Conservation (phyloP, 108 stramenopile species). For the Chaetoceros muelleri region DNA sequence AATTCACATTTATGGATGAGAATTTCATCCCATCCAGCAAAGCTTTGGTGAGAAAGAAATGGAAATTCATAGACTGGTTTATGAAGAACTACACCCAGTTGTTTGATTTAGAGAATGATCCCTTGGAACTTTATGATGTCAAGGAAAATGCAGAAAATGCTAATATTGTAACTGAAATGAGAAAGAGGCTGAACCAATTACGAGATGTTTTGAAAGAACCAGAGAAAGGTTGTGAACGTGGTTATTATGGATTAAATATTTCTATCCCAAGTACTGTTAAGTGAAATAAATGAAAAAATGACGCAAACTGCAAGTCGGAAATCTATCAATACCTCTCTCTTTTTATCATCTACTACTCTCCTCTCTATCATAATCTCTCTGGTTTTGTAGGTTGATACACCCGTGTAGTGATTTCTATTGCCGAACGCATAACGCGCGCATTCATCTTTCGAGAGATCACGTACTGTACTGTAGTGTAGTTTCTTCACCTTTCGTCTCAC, state of each 20-base stretch:
- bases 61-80: conserved; percentile 68
- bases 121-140: conserved; percentile 61
- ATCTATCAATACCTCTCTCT: too few species aligned
- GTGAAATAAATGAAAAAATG: too few species aligned
- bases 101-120: conserved; percentile 66
- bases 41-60: conserved; percentile 43
- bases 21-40: background rate
- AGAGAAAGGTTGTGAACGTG: background rate
- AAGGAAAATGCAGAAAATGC: conserved; percentile 12
- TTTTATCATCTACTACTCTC: too few species aligned
- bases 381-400: too few species aligned
- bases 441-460: too few species aligned
- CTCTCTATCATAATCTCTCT: too few species aligned
- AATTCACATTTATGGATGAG: conserved; percentile 22
- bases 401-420: too few species aligned
- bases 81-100: conserved; percentile 63
- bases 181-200: background rate
- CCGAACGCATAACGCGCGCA: too few species aligned
- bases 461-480: too few species aligned
- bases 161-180: background rate
- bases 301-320: too few species aligned
- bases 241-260: too few species aligned
- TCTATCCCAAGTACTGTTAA: too few species aligned
- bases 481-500: background rate
- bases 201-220: background rate